Percentiles rank a stretch among this genome's conserved stretches.
Evolutionary conservation across 2,329 filamentous ascomycete species (phyloP).

Genomic region (Exophiala viscosa): DNA sequence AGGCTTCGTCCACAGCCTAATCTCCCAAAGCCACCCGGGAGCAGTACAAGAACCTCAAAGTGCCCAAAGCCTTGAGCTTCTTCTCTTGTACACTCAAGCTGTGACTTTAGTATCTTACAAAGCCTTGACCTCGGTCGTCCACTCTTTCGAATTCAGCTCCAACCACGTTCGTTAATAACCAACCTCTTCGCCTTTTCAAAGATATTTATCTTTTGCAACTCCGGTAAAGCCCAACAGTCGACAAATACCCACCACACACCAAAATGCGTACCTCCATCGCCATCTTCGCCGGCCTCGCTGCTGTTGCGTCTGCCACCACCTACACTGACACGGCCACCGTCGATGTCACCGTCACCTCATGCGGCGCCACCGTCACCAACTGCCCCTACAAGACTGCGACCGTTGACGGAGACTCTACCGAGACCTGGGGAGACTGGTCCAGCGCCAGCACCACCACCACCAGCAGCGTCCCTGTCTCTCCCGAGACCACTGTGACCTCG

Average conservation of each 20-base stretch:
- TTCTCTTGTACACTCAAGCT: conserved; percentile 24
- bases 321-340: conserved; percentile 56
- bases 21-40: conserved; percentile 17
- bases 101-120: conserved; percentile 24
- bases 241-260: conserved; percentile 12
- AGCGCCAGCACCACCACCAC: conserved; percentile 11
- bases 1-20: conserved; percentile 10
- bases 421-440: conserved; percentile 10
- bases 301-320: conserved; percentile 28
- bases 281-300: conserved; percentile 36
- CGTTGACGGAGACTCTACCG: conserved; percentile 5
- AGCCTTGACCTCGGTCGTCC: conserved; percentile 28
- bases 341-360: conserved; percentile 61
- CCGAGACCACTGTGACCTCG: conserved; percentile 3
- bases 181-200: conserved; percentile 11
- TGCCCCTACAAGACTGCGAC: conserved; percentile 39
- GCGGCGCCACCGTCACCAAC: conserved; percentile 58
- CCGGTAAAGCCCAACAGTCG: conserved; percentile 20
- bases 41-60: conserved; percentile 22
- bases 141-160: conserved; percentile 29
- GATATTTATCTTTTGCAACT: conserved; percentile 12
- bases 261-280: conserved; percentile 33
- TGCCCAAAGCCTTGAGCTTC: conserved; percentile 17
- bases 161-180: conserved; percentile 25
- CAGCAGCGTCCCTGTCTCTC: conserved; percentile 7